Percentiles rank a stretch among this genome's conserved stretches.
phyloP scores from a whole-genome alignment of 805 yeast species.

The Trichomonascus vanleenenianus region DNA sequence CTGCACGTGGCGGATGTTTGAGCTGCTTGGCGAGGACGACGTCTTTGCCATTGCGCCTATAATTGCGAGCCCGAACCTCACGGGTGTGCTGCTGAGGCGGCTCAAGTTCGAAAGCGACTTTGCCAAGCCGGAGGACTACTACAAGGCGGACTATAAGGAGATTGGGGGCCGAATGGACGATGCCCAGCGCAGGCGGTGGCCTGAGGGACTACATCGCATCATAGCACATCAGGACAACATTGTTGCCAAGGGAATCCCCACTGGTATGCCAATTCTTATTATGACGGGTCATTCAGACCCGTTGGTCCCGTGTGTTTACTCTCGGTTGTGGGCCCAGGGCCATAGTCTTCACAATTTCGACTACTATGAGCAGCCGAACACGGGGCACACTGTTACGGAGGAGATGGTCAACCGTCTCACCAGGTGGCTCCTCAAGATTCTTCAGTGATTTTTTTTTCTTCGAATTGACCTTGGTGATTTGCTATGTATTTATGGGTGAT shows the following conservation, averaged over 20 bases:
- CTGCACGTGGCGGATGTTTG: conserved; percentile 40
- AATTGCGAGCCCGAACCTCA: conserved; percentile 42
- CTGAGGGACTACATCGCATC: conserved; percentile 12
- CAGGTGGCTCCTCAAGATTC: no score
- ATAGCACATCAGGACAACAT: conserved; percentile 10
- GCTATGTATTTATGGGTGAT: no score
- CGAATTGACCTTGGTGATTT: no score
- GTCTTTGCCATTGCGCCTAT: not conserved
- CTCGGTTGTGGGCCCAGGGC: conserved; percentile 25
- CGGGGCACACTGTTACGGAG: conserved; percentile 26
- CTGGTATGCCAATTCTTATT: conserved; percentile 22
- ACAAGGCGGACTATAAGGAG: not conserved
- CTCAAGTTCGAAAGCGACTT: not conserved
- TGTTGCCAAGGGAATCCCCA: conserved; percentile 9
- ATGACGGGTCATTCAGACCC: conserved; percentile 30
- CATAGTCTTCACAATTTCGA: conserved; percentile 15
- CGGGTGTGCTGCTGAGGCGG: conserved; percentile 36
- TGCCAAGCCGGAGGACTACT: not conserved
- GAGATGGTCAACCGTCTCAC: conserved; percentile 13
- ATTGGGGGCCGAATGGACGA: not conserved
- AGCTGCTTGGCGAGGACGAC: conserved; percentile 3
- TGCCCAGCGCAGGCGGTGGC: conserved; percentile 11
- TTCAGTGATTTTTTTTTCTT: no score
- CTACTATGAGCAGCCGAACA: conserved; percentile 23
- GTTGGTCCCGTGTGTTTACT: conserved; percentile 29